These are phyloP conservation scores for Nicotiana obtusifolia DNA, from an alignment of 257 asterid species.

Conservation along the genomic window DNA sequence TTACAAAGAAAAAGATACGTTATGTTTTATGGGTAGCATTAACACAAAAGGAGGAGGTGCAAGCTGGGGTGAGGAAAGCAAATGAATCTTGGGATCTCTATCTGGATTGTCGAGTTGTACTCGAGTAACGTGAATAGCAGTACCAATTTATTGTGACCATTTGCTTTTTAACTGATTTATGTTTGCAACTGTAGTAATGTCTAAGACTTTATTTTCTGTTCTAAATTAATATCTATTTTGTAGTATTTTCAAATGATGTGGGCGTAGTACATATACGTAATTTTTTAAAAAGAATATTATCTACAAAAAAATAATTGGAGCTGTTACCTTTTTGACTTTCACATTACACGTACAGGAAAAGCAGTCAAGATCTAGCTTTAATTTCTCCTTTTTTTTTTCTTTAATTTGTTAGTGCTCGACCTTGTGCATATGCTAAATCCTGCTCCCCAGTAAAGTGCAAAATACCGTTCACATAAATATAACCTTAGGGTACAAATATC, in stretches of 20 bases:
- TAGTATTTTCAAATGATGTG: too few species aligned
- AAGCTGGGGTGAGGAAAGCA: background rate
- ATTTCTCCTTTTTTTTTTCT: background rate
- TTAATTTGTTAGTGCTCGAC: background rate
- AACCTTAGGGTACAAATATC: background rate
- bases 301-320: background rate
- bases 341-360: background rate
- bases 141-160: too few species aligned
- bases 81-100: background rate
- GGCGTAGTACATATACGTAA: too few species aligned
- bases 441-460: background rate
- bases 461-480: background rate
- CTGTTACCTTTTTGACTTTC: background rate
- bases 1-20: too few species aligned
- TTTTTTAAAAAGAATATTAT: too few species aligned
- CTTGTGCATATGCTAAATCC: background rate
- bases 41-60: background rate
- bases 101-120: background rate
- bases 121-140: background rate
- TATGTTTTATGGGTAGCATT: too few species aligned
- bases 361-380: background rate
- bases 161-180: too few species aligned
- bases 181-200: too few species aligned
- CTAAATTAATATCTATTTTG: too few species aligned
- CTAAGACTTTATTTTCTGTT: too few species aligned